Conservation (phyloP, 257 asterid genomes). For the Solanum dulcamara region DNA sequence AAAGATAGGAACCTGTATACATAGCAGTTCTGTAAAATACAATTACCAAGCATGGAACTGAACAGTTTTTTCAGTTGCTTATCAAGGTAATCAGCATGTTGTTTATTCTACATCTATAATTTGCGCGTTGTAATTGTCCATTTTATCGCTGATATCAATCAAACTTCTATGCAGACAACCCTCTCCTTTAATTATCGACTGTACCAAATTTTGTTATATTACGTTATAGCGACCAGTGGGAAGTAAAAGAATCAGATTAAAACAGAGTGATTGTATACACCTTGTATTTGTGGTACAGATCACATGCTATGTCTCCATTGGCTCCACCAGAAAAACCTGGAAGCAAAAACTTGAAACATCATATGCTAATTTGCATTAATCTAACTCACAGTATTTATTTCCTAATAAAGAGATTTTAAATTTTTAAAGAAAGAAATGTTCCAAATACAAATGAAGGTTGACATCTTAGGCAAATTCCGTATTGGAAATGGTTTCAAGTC, state of each 20-base stretch:
- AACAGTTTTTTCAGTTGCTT: too few relatives aligned
- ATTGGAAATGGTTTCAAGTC: too few relatives aligned
- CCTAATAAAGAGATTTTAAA: neutral
- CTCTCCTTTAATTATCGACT: neutral
- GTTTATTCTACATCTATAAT: neutral
- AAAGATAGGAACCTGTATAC: neutral
- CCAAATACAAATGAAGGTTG: neutral
- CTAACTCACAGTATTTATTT: neutral
- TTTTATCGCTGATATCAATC: neutral
- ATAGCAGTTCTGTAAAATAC: neutral
- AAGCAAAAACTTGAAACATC: neutral
- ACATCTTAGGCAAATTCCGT: too few relatives aligned
- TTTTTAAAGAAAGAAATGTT: neutral
- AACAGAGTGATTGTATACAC: neutral
- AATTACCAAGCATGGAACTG: neutral
- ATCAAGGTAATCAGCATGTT: too few relatives aligned
- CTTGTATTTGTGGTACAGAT: slow-evolving; percentile 42
- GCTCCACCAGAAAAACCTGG: slow-evolving; percentile 25
- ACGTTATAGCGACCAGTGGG: neutral
- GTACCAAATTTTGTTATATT: neutral
- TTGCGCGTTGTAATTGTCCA: neutral
- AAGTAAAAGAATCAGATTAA: neutral
- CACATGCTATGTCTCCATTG: slow-evolving; percentile 37
- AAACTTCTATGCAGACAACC: neutral
- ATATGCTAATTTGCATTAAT: neutral